Percentiles rank a stretch among this genome's conserved stretches.
Evolutionary conservation across 1,284 basidiomycete species (phyloP).

Genomic region (Grifola frondosa): DNA sequence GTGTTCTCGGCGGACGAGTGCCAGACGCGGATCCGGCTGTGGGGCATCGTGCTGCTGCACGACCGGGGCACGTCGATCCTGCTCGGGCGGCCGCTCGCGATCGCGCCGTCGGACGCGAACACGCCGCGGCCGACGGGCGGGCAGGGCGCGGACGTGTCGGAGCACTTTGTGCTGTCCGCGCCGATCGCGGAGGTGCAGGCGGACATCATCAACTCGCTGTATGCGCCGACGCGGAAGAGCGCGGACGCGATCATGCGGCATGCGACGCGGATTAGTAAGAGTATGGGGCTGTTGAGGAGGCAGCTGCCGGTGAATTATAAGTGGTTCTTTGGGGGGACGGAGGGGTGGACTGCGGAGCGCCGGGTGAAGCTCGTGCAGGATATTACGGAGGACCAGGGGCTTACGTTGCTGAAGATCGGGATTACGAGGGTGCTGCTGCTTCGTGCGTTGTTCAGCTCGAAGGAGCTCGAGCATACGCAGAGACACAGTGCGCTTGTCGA

Average conservation of each 20-base stretch:
- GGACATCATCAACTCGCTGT: conserved; percentile 77
- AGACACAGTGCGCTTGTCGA: conserved; percentile 66
- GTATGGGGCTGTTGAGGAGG: conserved; percentile 60
- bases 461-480: conserved; percentile 58
- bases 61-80: conserved; percentile 80
- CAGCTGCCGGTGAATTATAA: conserved; percentile 64
- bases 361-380: conserved; percentile 61
- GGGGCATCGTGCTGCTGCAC: conserved; percentile 76
- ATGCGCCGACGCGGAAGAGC: conserved; percentile 63
- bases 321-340: conserved; percentile 66
- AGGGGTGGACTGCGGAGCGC: conserved; percentile 63
- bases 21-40: conserved; percentile 68
- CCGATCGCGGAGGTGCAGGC: conserved; percentile 77
- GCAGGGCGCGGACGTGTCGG: conserved; percentile 48
- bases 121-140: conserved; percentile 60
- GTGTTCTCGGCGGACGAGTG: conserved; percentile 68
- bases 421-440: conserved; percentile 71
- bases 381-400: conserved; percentile 70
- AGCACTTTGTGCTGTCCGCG: conserved; percentile 66
- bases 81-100: conserved; percentile 75
- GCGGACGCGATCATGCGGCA: conserved; percentile 65
- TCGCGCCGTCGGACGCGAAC: conserved; percentile 71
- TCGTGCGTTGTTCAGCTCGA: conserved; percentile 68
- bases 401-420: conserved; percentile 73
- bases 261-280: conserved; percentile 70